These are phyloP conservation scores for Penicillium tannophilum DNA, from an alignment of 495 filamentous ascomycete species.

Conservation along the genomic window DNA sequence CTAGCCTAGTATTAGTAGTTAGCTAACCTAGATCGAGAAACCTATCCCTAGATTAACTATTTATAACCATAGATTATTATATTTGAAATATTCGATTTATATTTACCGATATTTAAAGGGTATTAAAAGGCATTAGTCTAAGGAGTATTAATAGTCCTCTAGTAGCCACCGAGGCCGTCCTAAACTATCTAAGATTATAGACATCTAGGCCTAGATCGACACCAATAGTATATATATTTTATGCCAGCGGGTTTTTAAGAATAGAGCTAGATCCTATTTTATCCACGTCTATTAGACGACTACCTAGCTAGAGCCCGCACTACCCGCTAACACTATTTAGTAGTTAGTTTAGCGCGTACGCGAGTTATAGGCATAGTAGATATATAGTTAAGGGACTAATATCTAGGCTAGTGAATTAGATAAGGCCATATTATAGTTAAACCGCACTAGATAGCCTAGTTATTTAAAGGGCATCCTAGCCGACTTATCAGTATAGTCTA, in stretches of 20 bases:
- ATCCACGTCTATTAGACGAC: not conserved
- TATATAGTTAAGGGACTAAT: not conserved
- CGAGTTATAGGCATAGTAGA: not conserved
- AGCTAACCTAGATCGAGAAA: not conserved
- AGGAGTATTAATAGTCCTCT: not conserved
- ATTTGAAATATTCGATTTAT: not conserved
- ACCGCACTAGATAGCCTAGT: not conserved
- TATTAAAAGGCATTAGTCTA: not conserved
- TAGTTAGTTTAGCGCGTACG: not conserved
- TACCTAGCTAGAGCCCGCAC: not conserved
- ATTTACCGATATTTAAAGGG: no score
- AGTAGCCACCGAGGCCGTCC: not conserved
- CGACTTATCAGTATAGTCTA: not conserved
- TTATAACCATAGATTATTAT: not conserved
- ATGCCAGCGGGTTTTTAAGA: not conserved
- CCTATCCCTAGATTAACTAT: not conserved
- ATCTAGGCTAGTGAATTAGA: not conserved
- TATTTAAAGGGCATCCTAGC: not conserved
- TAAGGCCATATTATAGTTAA: not conserved
- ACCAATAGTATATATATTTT: not conserved
- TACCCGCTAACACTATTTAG: not conserved
- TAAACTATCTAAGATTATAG: not conserved
- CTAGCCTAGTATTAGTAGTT: not conserved
- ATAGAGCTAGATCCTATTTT: not conserved
- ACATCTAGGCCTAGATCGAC: not conserved